Conservation (phyloP, 1,284 basidiomycete species). For the Ustilago nuda region DNA sequence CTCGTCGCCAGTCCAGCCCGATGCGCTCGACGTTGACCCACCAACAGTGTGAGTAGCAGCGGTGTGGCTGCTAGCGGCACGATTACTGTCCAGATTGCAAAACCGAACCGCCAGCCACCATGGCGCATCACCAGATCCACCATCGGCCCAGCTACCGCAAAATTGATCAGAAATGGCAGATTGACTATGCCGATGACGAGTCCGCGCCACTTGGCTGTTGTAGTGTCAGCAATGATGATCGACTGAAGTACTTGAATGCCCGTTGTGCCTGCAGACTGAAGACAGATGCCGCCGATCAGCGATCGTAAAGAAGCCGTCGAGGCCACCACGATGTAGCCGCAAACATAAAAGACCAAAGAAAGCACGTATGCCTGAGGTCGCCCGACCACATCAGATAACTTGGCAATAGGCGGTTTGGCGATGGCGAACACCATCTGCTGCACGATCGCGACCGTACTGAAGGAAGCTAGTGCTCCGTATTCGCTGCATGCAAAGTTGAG, state of each 20-base stretch:
- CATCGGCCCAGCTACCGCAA: constrained; percentile 76
- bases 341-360: constrained; percentile 72
- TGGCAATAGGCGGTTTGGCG: constrained; percentile 83
- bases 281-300: constrained; percentile 73
- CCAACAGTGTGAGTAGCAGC: constrained; percentile 59
- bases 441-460: constrained; percentile 69
- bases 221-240: constrained; percentile 77
- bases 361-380: constrained; percentile 74
- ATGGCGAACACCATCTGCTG: constrained; percentile 73
- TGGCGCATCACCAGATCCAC: constrained; percentile 74
- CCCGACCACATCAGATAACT: constrained; percentile 78
- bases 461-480: constrained; percentile 68
- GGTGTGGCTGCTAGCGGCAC: constrained; percentile 64
- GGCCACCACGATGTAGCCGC: constrained; percentile 78
- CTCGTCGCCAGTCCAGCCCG: constrained; percentile 44
- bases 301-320: constrained; percentile 74
- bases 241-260: constrained; percentile 71
- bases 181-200: constrained; percentile 75
- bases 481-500: constrained; percentile 68
- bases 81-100: constrained; percentile 72
- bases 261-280: constrained; percentile 70
- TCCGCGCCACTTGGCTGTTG: constrained; percentile 81
- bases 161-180: constrained; percentile 77
- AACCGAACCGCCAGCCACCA: constrained; percentile 80
- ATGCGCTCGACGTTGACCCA: constrained; percentile 61